These are phyloP conservation scores for Delonix regia DNA, from an alignment of 306 rosid species.

Conservation along the genomic window DNA sequence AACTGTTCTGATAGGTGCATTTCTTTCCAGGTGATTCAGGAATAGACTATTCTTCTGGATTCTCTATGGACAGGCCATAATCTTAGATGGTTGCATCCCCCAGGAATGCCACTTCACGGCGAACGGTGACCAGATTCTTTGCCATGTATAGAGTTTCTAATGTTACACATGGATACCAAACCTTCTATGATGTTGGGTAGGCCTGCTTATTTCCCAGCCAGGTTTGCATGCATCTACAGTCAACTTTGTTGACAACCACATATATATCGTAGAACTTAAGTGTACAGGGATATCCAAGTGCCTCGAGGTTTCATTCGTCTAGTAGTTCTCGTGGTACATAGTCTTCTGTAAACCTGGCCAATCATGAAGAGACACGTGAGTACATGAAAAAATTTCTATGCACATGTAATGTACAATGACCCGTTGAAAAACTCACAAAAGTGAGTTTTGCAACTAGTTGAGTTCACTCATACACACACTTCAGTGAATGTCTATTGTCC, in stretches of 20 bases:
- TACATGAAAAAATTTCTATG: not conserved
- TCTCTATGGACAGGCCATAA: conserved; percentile 34
- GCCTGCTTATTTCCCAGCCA: conserved; percentile 54
- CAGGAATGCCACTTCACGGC: conserved; percentile 44
- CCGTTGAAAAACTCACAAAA: not conserved
- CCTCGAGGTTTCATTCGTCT: conserved; percentile 42
- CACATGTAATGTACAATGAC: not conserved
- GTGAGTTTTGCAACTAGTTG: not conserved
- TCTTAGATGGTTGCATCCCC: conserved; percentile 36
- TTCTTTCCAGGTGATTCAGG: conserved; percentile 65
- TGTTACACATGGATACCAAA: conserved; percentile 31
- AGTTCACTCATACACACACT: too few species aligned
- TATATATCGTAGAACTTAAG: conserved; percentile 37
- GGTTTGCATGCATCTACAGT: conserved; percentile 37
- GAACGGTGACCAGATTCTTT: conserved; percentile 28
- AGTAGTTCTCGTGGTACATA: conserved; percentile 40
- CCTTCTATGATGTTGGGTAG: conserved; percentile 36
- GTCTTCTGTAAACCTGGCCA: not conserved
- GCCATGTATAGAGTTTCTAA: conserved; percentile 37
- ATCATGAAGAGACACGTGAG: not conserved
- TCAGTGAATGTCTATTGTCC: not conserved
- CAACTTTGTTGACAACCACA: too few species aligned
- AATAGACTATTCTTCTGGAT: conserved; percentile 45
- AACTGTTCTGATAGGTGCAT: conserved; percentile 29
- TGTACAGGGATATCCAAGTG: conserved; percentile 44